A percentile compares a stretch with the other conserved stretches of the same genome.
These are phyloP conservation scores for Gastrolobium bilobum DNA, from an alignment of 306 rosid species.

Conservation along the genomic window DNA sequence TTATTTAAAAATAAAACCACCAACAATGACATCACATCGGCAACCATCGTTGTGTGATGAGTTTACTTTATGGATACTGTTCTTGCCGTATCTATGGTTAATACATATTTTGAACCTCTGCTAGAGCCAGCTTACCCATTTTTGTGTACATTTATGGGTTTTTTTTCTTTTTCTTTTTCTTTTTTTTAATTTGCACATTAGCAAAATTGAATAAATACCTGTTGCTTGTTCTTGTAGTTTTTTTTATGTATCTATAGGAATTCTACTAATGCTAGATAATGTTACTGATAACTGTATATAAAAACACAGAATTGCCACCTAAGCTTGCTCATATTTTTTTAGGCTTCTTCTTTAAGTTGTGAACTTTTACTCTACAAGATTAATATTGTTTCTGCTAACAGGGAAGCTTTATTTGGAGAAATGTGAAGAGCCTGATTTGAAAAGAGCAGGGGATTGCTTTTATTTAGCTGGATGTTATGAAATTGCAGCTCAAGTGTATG, in stretches of 20 bases:
- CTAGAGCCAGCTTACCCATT: neutral
- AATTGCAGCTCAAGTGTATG: conserved; percentile 70
- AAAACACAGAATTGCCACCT: neutral
- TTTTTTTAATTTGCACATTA: neutral
- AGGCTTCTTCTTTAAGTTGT: neutral
- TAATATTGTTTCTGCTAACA: conserved; percentile 43
- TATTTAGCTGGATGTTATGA: conserved; percentile 60
- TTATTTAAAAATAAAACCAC: neutral
- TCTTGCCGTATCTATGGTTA: neutral
- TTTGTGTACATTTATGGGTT: neutral
- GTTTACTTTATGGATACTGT: neutral
- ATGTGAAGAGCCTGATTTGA: conserved; percentile 62
- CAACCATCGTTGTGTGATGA: neutral
- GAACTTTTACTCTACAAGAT: neutral
- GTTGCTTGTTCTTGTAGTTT: neutral
- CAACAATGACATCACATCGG: neutral
- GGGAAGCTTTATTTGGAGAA: conserved; percentile 72
- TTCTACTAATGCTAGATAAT: neutral
- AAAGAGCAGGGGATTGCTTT: conserved; percentile 80
- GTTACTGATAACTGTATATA: neutral
- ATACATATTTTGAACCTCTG: neutral
- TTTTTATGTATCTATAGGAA: neutral
- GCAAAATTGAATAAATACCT: neutral
- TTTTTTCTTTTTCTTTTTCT: neutral
- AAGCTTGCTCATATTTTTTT: neutral